A percentile compares a stretch with the other conserved stretches of the same genome.
These are phyloP conservation scores for Fraxinus excelsior DNA, from an alignment of 257 asterid genomes.

Conservation along the genomic window DNA sequence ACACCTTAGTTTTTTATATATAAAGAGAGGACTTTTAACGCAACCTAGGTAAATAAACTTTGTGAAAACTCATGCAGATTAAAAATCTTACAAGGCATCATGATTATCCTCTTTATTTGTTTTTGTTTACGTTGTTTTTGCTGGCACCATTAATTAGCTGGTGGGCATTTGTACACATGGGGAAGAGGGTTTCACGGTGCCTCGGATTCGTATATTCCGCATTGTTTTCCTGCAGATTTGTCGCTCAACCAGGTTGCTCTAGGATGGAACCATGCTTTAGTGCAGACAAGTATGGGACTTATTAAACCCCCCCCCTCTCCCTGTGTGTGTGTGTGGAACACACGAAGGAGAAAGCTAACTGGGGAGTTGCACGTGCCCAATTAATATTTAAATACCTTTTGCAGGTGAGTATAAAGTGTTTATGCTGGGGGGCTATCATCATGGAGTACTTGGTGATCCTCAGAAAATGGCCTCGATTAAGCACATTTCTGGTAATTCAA, in stretches of 20 bases:
- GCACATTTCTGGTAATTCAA: slow-evolving; percentile 35
- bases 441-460: slow-evolving; percentile 54
- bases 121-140: slow-evolving; percentile 15
- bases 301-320: neutral
- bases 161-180: slow-evolving; percentile 71
- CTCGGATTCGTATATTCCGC: slow-evolving; percentile 51
- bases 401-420: slow-evolving; percentile 57
- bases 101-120: slow-evolving; percentile 10
- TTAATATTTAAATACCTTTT: slow-evolving; percentile 2
- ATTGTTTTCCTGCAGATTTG: slow-evolving; percentile 27
- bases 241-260: slow-evolving; percentile 55
- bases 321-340: neutral
- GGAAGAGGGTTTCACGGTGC: slow-evolving; percentile 77
- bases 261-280: slow-evolving; percentile 92
- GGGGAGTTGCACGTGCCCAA: neutral
- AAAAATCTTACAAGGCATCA: too few relatives aligned
- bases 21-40: too few relatives aligned
- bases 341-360: neutral
- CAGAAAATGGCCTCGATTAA: slow-evolving; percentile 31
- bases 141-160: slow-evolving; percentile 36
- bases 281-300: slow-evolving; percentile 50
- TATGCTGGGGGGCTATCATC: slow-evolving; percentile 82
- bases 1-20: neutral
- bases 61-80: too few relatives aligned
- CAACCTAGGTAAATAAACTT: too few relatives aligned